These are phyloP conservation scores for Leishmania aethiopica DNA, from an alignment of 208 protist species.

Conservation along the genomic window DNA sequence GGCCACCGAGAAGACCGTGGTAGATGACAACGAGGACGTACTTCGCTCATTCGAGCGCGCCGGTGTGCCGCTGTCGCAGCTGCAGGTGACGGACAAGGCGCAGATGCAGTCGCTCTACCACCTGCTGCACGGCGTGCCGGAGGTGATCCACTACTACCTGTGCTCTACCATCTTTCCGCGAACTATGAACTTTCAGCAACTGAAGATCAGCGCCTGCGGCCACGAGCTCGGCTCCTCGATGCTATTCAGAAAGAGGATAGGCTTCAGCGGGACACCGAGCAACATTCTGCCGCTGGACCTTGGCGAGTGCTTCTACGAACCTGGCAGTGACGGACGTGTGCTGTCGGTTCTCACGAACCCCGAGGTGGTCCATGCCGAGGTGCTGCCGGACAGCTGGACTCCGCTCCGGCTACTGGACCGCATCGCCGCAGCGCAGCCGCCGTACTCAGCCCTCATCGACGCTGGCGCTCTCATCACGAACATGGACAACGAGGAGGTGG, in stretches of 20 bases:
- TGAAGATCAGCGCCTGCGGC: slow-evolving; percentile 95
- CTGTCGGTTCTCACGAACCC: slow-evolving; percentile 91
- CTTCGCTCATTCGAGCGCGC: slow-evolving; percentile 42
- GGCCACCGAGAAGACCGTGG: background rate
- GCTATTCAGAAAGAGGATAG: slow-evolving; percentile 93
- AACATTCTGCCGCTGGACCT: slow-evolving; percentile 95
- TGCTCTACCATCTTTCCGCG: slow-evolving; percentile 86
- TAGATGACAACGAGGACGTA: slow-evolving; percentile 12
- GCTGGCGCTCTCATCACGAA: slow-evolving; percentile 96
- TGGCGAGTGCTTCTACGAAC: slow-evolving; percentile 94
- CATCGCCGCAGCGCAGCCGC: slow-evolving; percentile 78
- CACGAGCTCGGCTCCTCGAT: slow-evolving; percentile 95
- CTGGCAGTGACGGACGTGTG: slow-evolving; percentile 92
- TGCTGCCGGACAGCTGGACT: slow-evolving; percentile 87
- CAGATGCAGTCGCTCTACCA: slow-evolving; percentile 69
- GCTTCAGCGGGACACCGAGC: slow-evolving; percentile 95
- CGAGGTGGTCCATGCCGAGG: slow-evolving; percentile 58
- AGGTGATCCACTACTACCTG: slow-evolving; percentile 89
- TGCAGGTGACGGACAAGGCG: slow-evolving; percentile 72
- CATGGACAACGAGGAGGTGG: slow-evolving; percentile 93
- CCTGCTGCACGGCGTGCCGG: slow-evolving; percentile 68
- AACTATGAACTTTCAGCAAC: slow-evolving; percentile 86
- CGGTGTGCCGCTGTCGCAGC: slow-evolving; percentile 85
- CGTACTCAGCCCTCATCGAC: slow-evolving; percentile 95
- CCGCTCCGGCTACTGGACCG: slow-evolving; percentile 88